Base-by-base conservation (phyloP, 331 rosid genomes). In the Stylosanthes scabra region DNA sequence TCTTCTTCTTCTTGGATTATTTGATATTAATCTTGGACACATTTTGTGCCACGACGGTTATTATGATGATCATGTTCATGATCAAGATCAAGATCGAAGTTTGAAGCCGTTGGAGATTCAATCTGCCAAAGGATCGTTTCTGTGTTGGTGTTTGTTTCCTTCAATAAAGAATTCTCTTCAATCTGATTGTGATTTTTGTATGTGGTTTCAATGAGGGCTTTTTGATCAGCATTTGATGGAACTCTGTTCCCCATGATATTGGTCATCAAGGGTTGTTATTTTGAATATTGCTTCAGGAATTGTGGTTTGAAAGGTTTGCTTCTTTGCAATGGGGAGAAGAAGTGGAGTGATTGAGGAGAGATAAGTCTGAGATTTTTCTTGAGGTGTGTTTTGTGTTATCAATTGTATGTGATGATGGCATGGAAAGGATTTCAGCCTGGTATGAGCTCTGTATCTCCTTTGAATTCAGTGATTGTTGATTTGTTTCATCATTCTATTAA, bases 111-210 rank as follows among this genome's bases (percentile, higher is more conserved):
- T 39, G 20, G 29, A 42, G 50, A 63, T 77, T 78, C 75, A 68
- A 78, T 71, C 77, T 56, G 34, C 34, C 52, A 28, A 51, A 54
- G 64, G 57, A 75, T 84, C 68, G 76, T 86, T 76, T 76, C 85
- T 76, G 83, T 84, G 89, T 80, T 68, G 76, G 58, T 14, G 44
- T 60, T 66, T 44, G 6, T 51, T 71, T 64, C 56, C 25, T 25
- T 6, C 59, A 9, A 52, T 55, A 41, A 5, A 50, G 1, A 6
- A 42, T 12, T 25, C 66, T 27, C 59, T 68, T 58, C 40, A 82
- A 74, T 82, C 81, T 66, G 63, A 39, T 80, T 77, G 69, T 62
- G 76, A 62, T 4, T 13, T 47, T 7, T 31, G 50, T 42, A 28
- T 77, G 31, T 66, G 34, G 27, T 61, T 80, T 76, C 71, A 41